A percentile compares a stretch with the other conserved stretches of the same genome.
phyloP scores from a whole-genome alignment of 2,329 filamentous ascomycete species.

The Neoscytalidium dimidiatum region DNA sequence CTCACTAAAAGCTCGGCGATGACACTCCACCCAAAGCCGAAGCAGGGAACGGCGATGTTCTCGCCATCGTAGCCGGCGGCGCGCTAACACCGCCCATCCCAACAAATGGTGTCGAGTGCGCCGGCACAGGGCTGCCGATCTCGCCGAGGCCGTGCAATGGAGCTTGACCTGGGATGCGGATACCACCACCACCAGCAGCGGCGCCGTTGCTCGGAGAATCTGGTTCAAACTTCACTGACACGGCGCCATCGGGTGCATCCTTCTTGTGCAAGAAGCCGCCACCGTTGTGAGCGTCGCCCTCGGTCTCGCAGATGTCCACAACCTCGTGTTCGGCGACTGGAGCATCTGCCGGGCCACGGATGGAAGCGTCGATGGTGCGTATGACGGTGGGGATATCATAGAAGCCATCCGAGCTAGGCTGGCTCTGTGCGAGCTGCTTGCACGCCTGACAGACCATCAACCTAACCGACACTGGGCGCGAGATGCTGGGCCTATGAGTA shows the following conservation, averaged over 20 bases:
- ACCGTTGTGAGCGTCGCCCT: constrained; percentile 82
- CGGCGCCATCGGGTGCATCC: constrained; percentile 42
- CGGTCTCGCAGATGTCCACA: constrained; percentile 83
- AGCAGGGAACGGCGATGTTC: constrained; percentile 5
- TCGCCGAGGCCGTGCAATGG: constrained; percentile 41
- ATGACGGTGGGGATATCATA: constrained; percentile 67
- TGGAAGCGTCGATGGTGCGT: constrained; percentile 62
- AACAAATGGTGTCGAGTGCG: constrained; percentile 5
- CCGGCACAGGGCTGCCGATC: constrained; percentile 45
- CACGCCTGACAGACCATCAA: constrained; percentile 77
- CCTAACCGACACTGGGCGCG: constrained; percentile 66
- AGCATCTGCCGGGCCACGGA: constrained; percentile 61
- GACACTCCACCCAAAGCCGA: constrained; percentile 13
- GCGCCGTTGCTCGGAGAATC: constrained; percentile 18
- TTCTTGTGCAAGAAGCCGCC: constrained; percentile 80
- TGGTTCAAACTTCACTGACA: constrained; percentile 47
- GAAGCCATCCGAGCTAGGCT: constrained; percentile 61
- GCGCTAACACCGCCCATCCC: not conserved
- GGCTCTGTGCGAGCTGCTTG: constrained; percentile 57
- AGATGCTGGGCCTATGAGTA: constrained; percentile 35
- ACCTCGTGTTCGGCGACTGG: constrained; percentile 67
- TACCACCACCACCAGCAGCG: no score
- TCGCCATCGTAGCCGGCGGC: not conserved
- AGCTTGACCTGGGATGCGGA: constrained; percentile 10
- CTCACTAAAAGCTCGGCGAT: constrained; percentile 18